phyloP scores from a whole-genome alignment of 2,329 filamentous ascomycete genomes.

The Anisogramma anomala region DNA sequence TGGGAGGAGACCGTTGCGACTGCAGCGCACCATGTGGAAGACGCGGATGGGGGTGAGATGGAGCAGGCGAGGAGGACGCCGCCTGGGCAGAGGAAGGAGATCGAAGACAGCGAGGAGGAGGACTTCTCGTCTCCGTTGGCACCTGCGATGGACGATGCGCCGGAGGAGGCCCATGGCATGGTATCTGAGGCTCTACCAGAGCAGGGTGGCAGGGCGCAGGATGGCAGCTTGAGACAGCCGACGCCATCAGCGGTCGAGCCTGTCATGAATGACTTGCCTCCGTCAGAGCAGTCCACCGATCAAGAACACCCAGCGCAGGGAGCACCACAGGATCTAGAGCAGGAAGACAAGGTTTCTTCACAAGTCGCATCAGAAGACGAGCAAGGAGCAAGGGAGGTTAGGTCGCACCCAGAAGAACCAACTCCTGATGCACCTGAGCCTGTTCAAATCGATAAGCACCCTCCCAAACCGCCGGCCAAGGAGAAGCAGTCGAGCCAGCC shows the following conservation, averaged over 20 bases:
- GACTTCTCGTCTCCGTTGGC: conserved; percentile 18
- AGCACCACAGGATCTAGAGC: neutral
- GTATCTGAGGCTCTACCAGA: neutral
- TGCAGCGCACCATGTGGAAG: neutral
- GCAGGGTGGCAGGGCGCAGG: too few relatives aligned
- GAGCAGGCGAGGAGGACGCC: neutral
- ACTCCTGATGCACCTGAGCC: neutral
- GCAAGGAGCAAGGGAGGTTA: neutral
- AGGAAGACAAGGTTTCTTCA: neutral
- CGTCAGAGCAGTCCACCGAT: neutral
- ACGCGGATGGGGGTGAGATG: conserved; percentile 1
- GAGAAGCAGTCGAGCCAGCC: conserved; percentile 19
- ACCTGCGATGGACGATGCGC: neutral
- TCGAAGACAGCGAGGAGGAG: conserved; percentile 32
- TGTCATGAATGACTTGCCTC: neutral
- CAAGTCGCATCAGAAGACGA: neutral
- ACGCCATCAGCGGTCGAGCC: neutral
- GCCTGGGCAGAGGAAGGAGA: conserved; percentile 17
- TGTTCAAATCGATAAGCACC: neutral
- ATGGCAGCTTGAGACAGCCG: too few relatives aligned
- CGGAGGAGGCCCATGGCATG: neutral
- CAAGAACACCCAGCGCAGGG: neutral
- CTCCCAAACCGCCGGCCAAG: neutral
- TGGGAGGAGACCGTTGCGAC: neutral
- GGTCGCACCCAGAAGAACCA: neutral